Evolutionary conservation across 202 grass and related monocot species (phyloP), one percentile per base, ranked within the genome.

Genomic region (Zizania palustris): DNA sequence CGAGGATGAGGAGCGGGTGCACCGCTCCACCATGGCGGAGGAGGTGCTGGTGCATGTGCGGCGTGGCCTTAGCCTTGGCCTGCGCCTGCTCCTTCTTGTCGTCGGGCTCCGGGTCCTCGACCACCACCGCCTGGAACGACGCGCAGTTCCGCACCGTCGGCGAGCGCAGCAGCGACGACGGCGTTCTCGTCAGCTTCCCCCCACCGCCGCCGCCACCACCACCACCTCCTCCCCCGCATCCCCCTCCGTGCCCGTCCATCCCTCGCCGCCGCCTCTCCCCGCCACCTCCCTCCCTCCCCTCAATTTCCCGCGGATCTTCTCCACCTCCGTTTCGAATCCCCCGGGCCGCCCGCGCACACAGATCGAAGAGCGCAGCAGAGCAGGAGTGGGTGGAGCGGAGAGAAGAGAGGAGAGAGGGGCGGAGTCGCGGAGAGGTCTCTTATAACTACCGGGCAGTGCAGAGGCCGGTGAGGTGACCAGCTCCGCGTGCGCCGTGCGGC

Each of bases 161-260:
- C 45, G 94, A 97, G 16, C 94, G 91, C 48, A 94, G 87, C 46
- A 94, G 91, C 59, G 94, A 97, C 2, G 94, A 97, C 1, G 89
- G 86, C n/a, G 91, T 94, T 7, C 94, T 84, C 21, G 82, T 92
- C 48, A 94, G 91, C 86, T 92, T 97, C 16, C 84, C 64, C 39
- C 83, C 86, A 18, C 69, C 77, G 36, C 34, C 56, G 13, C 43
- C 41, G 13, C 63, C 73, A 13, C 40, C 63, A 6, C 43, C 56
- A 7, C n/a, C n/a, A n/a, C n/a, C n/a, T n/a, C n/a, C n/a, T n/a
- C 34, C 14, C 0, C 4, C 59, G 16, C 63, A 18, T 5, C n/a
- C 83, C 12, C 28, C 67, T 38, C 82, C 83, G 58, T 85, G 86
- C 2, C 68, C 76, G 55, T 97, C 94, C 94, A 97, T 93, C 37